phyloP scores from a whole-genome alignment of 2,329 filamentous ascomycete genomes.

The Neofusicoccum laricinum region DNA sequence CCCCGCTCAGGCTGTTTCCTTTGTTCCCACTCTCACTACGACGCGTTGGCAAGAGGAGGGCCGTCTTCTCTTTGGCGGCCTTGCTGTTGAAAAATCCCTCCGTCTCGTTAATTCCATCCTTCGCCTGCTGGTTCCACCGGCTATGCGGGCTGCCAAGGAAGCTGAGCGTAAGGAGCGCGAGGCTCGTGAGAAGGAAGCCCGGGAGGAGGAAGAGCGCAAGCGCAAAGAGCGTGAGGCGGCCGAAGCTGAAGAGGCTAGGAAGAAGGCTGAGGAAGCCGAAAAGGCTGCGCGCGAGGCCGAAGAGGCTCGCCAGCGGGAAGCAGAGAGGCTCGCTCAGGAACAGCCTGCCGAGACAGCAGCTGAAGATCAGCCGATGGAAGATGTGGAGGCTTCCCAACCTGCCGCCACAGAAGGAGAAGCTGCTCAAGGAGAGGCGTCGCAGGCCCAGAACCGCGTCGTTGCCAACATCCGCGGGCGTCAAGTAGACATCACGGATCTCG shows the following conservation, averaged over 20 bases:
- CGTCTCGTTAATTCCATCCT: slow-evolving; percentile 68
- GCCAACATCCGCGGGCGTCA: slow-evolving; percentile 83
- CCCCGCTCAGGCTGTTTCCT: slow-evolving; percentile 72
- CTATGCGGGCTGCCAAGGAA: slow-evolving; percentile 76
- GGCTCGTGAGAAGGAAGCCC: slow-evolving; percentile 52
- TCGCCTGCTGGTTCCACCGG: slow-evolving; percentile 73
- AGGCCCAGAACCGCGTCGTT: slow-evolving; percentile 58
- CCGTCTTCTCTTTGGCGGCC: slow-evolving; percentile 74
- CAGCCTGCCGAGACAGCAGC: slow-evolving; percentile 33
- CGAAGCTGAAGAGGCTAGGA: slow-evolving; percentile 41
- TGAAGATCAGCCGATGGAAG: slow-evolving; percentile 67
- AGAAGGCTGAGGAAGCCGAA: slow-evolving; percentile 42
- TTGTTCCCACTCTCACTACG: slow-evolving; percentile 68
- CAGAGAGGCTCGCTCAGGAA: slow-evolving; percentile 18
- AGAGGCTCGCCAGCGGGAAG: slow-evolving; percentile 30
- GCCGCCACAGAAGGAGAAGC: slow-evolving; percentile 42
- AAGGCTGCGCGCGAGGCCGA: slow-evolving; percentile 23
- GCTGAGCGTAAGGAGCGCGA: slow-evolving; percentile 63
- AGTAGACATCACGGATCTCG: slow-evolving; percentile 89
- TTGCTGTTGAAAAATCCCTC: slow-evolving; percentile 65
- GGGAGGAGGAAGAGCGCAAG: slow-evolving; percentile 42
- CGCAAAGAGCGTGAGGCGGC: slow-evolving; percentile 46
- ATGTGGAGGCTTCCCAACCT: slow-evolving; percentile 58
- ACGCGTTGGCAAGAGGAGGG: slow-evolving; percentile 88
- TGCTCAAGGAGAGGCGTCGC: slow-evolving; percentile 43